Conservation (phyloP, 2,329 filamentous ascomycete species). For the Coniochaeta pulveracea region DNA sequence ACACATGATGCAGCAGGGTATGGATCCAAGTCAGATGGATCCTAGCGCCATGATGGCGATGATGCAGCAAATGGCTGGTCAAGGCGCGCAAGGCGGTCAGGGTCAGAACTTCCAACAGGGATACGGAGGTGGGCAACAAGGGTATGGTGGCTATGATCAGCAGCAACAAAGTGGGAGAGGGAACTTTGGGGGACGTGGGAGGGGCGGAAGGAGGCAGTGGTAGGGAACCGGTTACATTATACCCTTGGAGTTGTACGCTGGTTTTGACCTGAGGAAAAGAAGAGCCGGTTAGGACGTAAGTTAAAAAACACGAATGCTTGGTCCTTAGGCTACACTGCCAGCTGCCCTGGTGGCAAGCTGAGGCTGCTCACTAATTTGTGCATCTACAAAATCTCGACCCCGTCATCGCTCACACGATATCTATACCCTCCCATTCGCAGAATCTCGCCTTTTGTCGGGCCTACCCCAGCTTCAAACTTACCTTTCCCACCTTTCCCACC, state of each 20-base stretch:
- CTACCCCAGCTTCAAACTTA: too few species aligned
- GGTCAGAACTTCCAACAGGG: conserved; percentile 34
- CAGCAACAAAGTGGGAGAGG: conserved; percentile 24
- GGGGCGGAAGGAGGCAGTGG: conserved; percentile 16
- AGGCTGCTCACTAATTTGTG: too few species aligned
- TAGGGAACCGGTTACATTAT: conserved; percentile 4
- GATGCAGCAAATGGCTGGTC: conserved; percentile 45
- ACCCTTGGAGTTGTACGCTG: too few species aligned
- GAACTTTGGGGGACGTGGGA: conserved; percentile 18
- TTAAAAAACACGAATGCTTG: too few species aligned
- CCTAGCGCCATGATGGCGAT: conserved; percentile 45
- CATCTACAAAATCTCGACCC: too few species aligned
- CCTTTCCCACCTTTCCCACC: too few species aligned
- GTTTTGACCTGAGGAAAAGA: neutral
- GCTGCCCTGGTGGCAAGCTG: too few species aligned
- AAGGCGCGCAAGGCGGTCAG: conserved; percentile 34
- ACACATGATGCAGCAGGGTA: conserved; percentile 55
- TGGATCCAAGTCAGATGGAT: conserved; percentile 58
- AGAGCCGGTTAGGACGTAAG: too few species aligned
- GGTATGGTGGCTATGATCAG: conserved; percentile 25
- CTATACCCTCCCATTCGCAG: too few species aligned
- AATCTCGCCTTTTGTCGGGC: too few species aligned
- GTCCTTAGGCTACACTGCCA: too few species aligned
- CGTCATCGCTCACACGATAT: too few species aligned
- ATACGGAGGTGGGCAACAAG: conserved; percentile 39